phyloP scores from a whole-genome alignment of 1,139 yeast species.

The Diutina neorugosa region DNA sequence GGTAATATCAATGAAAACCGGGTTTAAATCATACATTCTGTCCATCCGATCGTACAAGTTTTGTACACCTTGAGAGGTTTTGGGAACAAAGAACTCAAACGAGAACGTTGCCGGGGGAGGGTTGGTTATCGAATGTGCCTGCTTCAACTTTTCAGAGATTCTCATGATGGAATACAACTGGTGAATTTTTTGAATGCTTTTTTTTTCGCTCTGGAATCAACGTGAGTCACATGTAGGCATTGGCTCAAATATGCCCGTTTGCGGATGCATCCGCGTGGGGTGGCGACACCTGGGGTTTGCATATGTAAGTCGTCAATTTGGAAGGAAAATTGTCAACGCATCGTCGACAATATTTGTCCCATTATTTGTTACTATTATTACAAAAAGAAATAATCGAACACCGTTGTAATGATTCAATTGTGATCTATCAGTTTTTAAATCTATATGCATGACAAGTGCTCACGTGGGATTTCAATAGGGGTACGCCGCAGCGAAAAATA shows the following conservation, averaged over 20 bases:
- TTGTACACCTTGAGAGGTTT: conserved; percentile 93
- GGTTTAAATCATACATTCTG: conserved; percentile 87
- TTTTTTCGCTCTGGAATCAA: background rate
- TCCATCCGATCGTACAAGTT: conserved; percentile 95
- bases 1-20: conserved; percentile 87
- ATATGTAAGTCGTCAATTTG: background rate
- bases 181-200: background rate
- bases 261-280: background rate
- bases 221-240: background rate
- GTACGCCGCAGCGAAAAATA: background rate
- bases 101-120: conserved; percentile 68
- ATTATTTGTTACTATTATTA: too few species aligned
- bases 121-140: conserved; percentile 30
- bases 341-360: too few species aligned
- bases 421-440: background rate
- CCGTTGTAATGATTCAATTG: too few species aligned
- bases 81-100: conserved; percentile 96
- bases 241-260: background rate
- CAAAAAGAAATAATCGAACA: too few species aligned
- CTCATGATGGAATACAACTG: conserved; percentile 22
- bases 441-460: background rate
- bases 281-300: background rate
- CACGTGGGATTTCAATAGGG: background rate
- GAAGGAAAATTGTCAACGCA: too few species aligned
- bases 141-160: conserved; percentile 39